phyloP scores from a whole-genome alignment of 1,284 basidiomycete genomes.

The Flammula alnicola region DNA sequence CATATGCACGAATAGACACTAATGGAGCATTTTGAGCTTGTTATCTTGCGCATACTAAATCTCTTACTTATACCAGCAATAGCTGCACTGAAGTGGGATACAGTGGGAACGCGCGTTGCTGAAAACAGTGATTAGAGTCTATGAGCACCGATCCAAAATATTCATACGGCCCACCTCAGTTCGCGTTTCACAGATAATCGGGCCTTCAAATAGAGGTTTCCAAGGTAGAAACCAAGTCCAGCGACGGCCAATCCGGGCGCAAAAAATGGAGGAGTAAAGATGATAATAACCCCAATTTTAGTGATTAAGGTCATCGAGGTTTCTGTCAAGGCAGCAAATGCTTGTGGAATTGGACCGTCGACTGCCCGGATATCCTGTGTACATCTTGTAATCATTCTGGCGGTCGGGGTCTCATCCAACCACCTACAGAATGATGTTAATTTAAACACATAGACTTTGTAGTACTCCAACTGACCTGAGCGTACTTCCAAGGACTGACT shows the following conservation, averaged over 20 bases:
- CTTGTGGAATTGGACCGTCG: constrained; percentile 18
- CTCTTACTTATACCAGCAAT: constrained; percentile 65
- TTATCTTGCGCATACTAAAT: constrained; percentile 23
- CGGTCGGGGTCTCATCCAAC: constrained; percentile 61
- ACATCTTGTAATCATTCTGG: constrained; percentile 57
- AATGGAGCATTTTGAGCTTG: not conserved
- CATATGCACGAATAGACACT: constrained; percentile 63
- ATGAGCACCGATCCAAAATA: not conserved
- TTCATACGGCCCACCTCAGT: constrained; percentile 17
- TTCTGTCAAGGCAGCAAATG: constrained; percentile 6
- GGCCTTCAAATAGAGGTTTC: constrained; percentile 64
- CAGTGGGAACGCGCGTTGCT: constrained; percentile 21
- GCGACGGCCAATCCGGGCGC: constrained; percentile 22
- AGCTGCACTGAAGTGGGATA: constrained; percentile 58
- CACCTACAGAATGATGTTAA: constrained; percentile 33
- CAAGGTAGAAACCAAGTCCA: constrained; percentile 37
- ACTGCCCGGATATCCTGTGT: constrained; percentile 53
- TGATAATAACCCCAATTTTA: constrained; percentile 15
- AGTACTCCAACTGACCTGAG: constrained; percentile 33
- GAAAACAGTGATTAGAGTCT: constrained; percentile 8
- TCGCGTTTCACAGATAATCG: constrained; percentile 80
- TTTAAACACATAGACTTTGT: not conserved
- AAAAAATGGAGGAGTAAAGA: constrained; percentile 20
- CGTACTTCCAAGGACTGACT: constrained; percentile 53
- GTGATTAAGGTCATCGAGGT: constrained; percentile 9